Base-by-base conservation (phyloP, 164 flowering plant genomes). In the Houttuynia cordata region DNA sequence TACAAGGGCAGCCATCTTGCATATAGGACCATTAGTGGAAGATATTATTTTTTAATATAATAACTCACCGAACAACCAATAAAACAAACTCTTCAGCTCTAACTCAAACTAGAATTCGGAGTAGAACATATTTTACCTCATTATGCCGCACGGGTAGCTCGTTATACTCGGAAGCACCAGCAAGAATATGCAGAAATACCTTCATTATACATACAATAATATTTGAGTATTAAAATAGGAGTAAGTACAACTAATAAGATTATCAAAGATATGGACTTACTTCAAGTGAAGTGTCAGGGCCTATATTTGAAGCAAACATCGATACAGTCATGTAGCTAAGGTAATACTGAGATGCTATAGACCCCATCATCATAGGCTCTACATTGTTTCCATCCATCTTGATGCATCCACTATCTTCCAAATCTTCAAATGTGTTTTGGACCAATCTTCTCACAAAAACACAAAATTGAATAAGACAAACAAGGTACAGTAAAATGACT, bases 81-180 rank as follows among this genome's bases (percentile, higher is more conserved):
- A 4, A 14, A 45, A 45, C 14, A 45, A 45, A 12, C 12, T 2
- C 14, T 45, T 12, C 3, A 45, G 12, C 17, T 12, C 49, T 12
- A 45, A 45, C 17, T 3, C 49, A 45, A 45, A 45, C 13, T 10
- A 45, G 49, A 45, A 2, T 8, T 45, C 49, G 0, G 3, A 12
- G 12, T 10, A 12, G 17, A 12, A 45, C 14, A 12, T 12, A 56
- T 64, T 51, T 68, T 80, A 93, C 99, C 96, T 93, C 99, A 69
- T 93, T 93, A 76, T 93, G 99, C 67, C 99, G 81, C 67, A 93
- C 99, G 17, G 99, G 99, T 68, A 93, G 96, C 76, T 93, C 97
- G 75, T 89, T 74, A 76, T 82, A 93, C 68, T 93, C 99, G 52
- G 91, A 87, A 70, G 97, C 94, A 75, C 86, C 97, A 66, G 94